phyloP scores from a whole-genome alignment of 2,329 filamentous ascomycete species.

The Alternaria infectoria region DNA sequence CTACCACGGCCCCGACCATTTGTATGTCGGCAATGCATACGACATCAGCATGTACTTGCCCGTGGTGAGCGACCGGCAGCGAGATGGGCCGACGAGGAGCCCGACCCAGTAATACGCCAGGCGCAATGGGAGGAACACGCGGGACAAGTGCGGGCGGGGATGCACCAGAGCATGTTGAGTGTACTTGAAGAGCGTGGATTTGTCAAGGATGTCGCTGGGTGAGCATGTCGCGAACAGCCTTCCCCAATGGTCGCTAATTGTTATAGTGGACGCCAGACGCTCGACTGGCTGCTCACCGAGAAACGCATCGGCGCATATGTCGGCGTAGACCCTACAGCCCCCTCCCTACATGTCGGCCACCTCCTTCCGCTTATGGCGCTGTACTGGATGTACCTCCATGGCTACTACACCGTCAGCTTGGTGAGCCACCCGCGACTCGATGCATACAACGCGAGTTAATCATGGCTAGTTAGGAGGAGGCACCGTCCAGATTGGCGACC shows the following conservation, averaged over 20 bases:
- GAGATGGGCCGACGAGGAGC: conserved; percentile 29
- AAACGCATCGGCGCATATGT: conserved; percentile 77
- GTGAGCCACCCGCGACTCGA: conserved; percentile 41
- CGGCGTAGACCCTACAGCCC: conserved; percentile 81
- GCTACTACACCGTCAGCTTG: conserved; percentile 70
- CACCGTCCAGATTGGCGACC: conserved; percentile 80
- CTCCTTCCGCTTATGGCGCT: conserved; percentile 81
- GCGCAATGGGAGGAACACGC: conserved; percentile 39
- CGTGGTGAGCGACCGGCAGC: conserved; percentile 21
- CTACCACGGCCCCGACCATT: conserved; percentile 35
- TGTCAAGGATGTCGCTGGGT: conserved; percentile 78
- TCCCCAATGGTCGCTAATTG: conserved; percentile 15
- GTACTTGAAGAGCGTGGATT: conserved; percentile 74
- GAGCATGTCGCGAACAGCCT: conserved; percentile 37
- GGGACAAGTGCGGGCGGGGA: conserved; percentile 33
- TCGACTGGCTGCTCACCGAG: conserved; percentile 68
- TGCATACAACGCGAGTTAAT: conserved; percentile 28
- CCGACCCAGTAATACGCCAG: conserved; percentile 19
- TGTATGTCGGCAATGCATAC: conserved; percentile 38
- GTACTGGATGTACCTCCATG: conserved; percentile 83
- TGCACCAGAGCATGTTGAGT: conserved; percentile 60
- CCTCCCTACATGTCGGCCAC: conserved; percentile 81
- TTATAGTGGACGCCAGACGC: conserved; percentile 54
- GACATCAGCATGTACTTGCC: conserved; percentile 25
- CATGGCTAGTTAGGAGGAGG: conserved; percentile 66